Percentiles rank a stretch among this genome's conserved stretches.
phyloP scores from a whole-genome alignment of 1,284 basidiomycete species.

The Takashimella koratensis region DNA sequence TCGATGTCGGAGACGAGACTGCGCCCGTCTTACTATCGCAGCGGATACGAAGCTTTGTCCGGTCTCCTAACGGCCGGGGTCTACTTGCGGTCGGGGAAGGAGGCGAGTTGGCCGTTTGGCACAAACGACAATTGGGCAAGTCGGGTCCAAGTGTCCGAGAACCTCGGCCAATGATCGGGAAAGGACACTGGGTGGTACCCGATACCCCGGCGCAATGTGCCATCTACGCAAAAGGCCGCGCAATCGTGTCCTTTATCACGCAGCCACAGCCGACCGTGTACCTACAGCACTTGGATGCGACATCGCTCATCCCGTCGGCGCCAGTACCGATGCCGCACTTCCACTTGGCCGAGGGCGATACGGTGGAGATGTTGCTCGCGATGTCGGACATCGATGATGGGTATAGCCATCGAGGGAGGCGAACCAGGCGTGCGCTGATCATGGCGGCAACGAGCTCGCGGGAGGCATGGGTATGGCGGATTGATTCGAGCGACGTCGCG shows the following conservation, averaged over 20 bases:
- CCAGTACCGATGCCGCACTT: constrained; percentile 38
- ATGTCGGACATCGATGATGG: constrained; percentile 50
- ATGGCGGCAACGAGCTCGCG: constrained; percentile 38
- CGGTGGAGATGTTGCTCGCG: constrained; percentile 39
- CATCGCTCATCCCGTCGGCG: constrained; percentile 19
- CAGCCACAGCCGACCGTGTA: constrained; percentile 19
- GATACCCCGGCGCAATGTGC: constrained; percentile 21
- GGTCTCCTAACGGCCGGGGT: constrained; percentile 48
- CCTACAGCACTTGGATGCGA: constrained; percentile 40
- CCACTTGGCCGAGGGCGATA: constrained; percentile 25
- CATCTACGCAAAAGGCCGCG: constrained; percentile 46
- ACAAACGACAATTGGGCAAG: constrained; percentile 34
- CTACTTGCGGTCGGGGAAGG: constrained; percentile 33
- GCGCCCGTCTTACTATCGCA: constrained; percentile 27
- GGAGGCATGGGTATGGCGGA: constrained; percentile 45
- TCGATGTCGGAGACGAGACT: constrained; percentile 9
- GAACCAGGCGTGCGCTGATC: constrained; percentile 40
- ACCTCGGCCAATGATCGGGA: constrained; percentile 28
- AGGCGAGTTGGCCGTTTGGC: constrained; percentile 43
- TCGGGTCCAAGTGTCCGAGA: constrained; percentile 9
- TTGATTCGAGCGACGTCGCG: constrained; percentile 31
- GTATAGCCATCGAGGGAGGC: constrained; percentile 24
- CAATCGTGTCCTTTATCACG: constrained; percentile 35
- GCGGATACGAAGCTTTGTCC: constrained; percentile 33
- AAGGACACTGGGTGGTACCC: constrained; percentile 33